Percentiles rank a stretch among this genome's conserved stretches.
Evolutionary conservation across 2,329 filamentous ascomycete genomes (phyloP).

Genomic region (Hirsutella thompsonii): DNA sequence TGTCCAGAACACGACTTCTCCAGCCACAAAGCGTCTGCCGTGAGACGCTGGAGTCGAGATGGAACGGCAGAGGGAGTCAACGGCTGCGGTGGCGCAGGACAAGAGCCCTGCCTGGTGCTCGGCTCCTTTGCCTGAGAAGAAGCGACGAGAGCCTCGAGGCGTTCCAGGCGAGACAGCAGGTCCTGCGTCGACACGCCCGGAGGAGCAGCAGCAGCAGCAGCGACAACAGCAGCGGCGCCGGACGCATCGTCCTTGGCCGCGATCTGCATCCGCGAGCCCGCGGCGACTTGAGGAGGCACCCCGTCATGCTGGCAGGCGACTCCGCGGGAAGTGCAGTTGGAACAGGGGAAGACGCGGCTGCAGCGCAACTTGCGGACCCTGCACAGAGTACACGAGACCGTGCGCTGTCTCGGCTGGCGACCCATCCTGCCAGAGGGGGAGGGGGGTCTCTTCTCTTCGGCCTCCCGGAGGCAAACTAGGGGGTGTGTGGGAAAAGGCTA

Average conservation of each 20-base stretch:
- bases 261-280: neutral
- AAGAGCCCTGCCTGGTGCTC: neutral
- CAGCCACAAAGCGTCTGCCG: conserved; percentile 20
- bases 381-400: conserved; percentile 21
- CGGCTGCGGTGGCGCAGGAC: conserved; percentile 3
- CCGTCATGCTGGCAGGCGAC: conserved; percentile 15
- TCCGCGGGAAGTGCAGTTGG: conserved; percentile 22
- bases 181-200: conserved; percentile 8
- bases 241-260: no score
- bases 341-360: conserved; percentile 22
- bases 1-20: conserved; percentile 18
- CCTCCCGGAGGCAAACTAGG: no score
- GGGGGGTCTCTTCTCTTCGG: no score
- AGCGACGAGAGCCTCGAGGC: conserved; percentile 9
- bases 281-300: neutral
- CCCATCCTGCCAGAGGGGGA: conserved; percentile 10
- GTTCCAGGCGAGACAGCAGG: conserved; percentile 10
- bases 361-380: conserved; percentile 22
- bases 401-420: conserved; percentile 19
- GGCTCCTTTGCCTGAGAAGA: conserved; percentile 6
- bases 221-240: no score
- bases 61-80: conserved; percentile 11
- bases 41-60: conserved; percentile 18
- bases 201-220: conserved; percentile 1
- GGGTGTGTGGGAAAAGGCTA: no score